These are phyloP conservation scores for Casuarina glauca DNA, from an alignment of 306 rosid genomes.

Conservation along the genomic window DNA sequence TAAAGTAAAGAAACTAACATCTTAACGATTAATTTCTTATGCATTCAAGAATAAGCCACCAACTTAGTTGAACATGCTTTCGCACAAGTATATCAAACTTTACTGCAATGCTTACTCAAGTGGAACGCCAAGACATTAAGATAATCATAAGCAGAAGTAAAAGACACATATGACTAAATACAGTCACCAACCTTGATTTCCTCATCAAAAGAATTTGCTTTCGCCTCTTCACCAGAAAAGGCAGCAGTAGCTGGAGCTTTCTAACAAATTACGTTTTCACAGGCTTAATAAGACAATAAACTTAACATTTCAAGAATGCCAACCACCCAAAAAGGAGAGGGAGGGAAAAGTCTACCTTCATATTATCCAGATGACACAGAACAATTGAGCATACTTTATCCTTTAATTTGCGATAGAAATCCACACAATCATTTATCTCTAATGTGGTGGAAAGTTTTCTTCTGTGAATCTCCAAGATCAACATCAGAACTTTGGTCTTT, in stretches of 20 bases:
- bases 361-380: slow-evolving; percentile 54
- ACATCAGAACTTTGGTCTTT: slow-evolving; percentile 36
- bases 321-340: slow-evolving; percentile 6
- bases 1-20: background rate
- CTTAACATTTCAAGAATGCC: slow-evolving; percentile 4
- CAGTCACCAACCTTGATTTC: slow-evolving; percentile 68
- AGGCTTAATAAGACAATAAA: slow-evolving; percentile 27
- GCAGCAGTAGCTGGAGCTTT: slow-evolving; percentile 42
- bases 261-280: slow-evolving; percentile 45
- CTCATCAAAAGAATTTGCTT: slow-evolving; percentile 45
- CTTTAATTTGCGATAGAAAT: slow-evolving; percentile 68
- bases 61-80: background rate
- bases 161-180: slow-evolving; percentile 16
- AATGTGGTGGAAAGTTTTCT: slow-evolving; percentile 31
- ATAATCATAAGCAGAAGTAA: background rate
- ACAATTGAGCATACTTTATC: slow-evolving; percentile 51
- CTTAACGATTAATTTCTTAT: background rate
- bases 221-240: slow-evolving; percentile 55
- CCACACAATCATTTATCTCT: slow-evolving; percentile 50
- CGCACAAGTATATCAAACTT: background rate
- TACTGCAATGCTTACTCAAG: background rate
- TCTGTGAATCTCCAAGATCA: slow-evolving; percentile 36
- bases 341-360: slow-evolving; percentile 44
- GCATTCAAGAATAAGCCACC: background rate
- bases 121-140: background rate